Evolutionary conservation across 768 basidiomycete genomes (phyloP).

Genomic region (Mycena rebaudengoi): DNA sequence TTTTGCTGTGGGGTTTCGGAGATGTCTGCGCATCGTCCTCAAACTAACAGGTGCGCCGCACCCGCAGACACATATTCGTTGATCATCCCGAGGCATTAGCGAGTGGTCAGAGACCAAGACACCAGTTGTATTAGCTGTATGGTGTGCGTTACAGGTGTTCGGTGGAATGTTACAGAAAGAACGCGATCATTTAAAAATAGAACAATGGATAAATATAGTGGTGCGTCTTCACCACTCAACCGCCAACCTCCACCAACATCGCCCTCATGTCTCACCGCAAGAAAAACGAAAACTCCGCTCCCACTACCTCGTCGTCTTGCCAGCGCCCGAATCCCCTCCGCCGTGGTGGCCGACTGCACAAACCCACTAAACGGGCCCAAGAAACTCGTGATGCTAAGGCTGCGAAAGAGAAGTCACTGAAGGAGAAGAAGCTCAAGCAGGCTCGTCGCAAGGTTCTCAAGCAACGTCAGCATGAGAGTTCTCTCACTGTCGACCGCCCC

Average conservation of each 20-base stretch:
- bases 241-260: not conserved
- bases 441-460: not conserved
- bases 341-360: not conserved
- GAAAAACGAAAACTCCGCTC: not conserved
- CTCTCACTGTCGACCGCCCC: not conserved
- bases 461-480: not conserved
- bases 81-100: not conserved
- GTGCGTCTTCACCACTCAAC: not conserved
- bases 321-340: no score
- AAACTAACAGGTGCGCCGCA: not conserved
- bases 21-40: not conserved
- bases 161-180: not conserved
- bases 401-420: not conserved
- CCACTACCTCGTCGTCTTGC: no score
- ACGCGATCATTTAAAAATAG: not conserved
- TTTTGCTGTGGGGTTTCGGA: not conserved
- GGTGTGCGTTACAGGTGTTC: no score
- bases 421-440: not conserved
- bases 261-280: not conserved
- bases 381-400: not conserved
- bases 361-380: not conserved
- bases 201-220: no score
- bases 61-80: not conserved
- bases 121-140: not conserved
- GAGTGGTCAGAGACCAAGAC: not conserved